A percentile compares a stretch with the other conserved stretches of the same genome.
These are phyloP conservation scores for Sabuloglossum arenarium DNA, from an alignment of 495 filamentous ascomycete species.

Conservation along the genomic window DNA sequence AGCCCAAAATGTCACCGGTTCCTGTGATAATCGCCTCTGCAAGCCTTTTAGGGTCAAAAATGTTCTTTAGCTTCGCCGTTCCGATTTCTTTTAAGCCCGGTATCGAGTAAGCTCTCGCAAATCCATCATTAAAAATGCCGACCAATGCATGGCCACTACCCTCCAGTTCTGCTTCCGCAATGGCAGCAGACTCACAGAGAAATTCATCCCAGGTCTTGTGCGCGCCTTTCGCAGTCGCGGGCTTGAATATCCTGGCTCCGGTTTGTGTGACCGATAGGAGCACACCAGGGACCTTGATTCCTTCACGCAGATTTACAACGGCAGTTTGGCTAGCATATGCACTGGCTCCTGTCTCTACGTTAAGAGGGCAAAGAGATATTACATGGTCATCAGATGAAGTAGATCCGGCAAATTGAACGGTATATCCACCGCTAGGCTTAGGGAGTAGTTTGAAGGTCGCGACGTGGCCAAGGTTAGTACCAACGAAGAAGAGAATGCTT, in stretches of 20 bases:
- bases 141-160: conserved; percentile 58
- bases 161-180: conserved; percentile 47
- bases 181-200: conserved; percentile 53
- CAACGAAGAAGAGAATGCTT: conserved; percentile 79
- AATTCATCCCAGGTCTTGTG: conserved; percentile 71
- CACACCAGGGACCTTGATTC: conserved; percentile 48
- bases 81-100: conserved; percentile 74
- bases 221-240: conserved; percentile 64
- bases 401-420: conserved; percentile 48
- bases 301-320: conserved; percentile 50
- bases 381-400: conserved; percentile 46
- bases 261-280: conserved; percentile 47
- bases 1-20: conserved; percentile 64
- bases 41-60: conserved; percentile 53
- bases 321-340: conserved; percentile 53
- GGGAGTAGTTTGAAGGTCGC: conserved; percentile 83
- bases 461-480: conserved; percentile 64
- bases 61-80: conserved; percentile 33
- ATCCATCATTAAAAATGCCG: conserved; percentile 63
- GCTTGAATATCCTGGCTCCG: conserved; percentile 68
- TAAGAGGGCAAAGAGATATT: conserved; percentile 54
- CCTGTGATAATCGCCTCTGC: conserved; percentile 43
- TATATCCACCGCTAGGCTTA: conserved; percentile 41
- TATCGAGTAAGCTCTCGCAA: conserved; percentile 58
- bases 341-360: conserved; percentile 51